Evolutionary conservation across 164 flowering plant genomes (phyloP), one percentile per base, ranked within the genome.

Genomic region (Sedum album): DNA sequence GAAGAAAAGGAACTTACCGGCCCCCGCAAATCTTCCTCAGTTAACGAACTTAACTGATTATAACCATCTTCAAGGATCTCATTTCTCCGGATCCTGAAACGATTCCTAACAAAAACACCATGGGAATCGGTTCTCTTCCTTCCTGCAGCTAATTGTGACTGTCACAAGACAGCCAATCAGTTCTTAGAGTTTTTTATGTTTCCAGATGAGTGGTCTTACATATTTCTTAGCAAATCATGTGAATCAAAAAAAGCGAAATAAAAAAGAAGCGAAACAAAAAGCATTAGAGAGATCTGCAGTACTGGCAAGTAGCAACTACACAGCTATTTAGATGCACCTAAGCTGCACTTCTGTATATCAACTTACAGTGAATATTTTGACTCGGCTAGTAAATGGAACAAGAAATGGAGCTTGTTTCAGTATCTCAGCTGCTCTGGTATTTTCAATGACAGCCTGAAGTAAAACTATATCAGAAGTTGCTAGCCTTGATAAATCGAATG

Each of bases 371-470:
- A 90, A 90, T 71, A 95, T 87, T 77, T 86, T 88, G 61, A 84
- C 97, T 73, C 99, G 83, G 86, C 92, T 90, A 20, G 97, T 90
- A 74, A 95, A 95, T 39, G 99, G 99, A 67, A 95, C 84, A 80
- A 92, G 76, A 73, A 90, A 92, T 57, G 97, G 93, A 73, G 99
- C 97, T 80, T 81, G 92, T 79, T 82, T 90, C 71, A 95, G 73
- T 70, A 95, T 86, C 57, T 87, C 89, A 79, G 79, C 66, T 18
- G 97, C 96, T 79, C 89, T 85, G 69, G 88, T 84, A 70, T 82
- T 87, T 73, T 88, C 94, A 62, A 78, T 76, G 57, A 75, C 78
- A 66, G 97, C 97, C 99, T 94, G 88, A 31, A 68, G 53, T 46
- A 66, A 74, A 36, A 65, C 36, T 67, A 65, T 28, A 51, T 79